A percentile compares a stretch with the other conserved stretches of the same genome.
Evolutionary conservation across 208 protist genomes (phyloP).

Genomic region (Phytomonas sp.): DNA sequence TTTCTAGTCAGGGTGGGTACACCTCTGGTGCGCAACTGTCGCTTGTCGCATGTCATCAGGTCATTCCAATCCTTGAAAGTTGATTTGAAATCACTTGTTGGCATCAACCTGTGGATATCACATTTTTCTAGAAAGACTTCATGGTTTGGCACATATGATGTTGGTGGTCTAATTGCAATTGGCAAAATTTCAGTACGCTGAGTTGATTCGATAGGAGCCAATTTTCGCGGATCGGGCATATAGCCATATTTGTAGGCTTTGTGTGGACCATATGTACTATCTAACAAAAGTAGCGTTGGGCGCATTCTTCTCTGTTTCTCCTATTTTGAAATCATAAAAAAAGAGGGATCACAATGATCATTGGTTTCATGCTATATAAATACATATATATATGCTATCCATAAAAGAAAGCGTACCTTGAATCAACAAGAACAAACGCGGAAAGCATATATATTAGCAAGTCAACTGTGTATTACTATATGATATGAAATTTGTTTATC

Average conservation of each 20-base stretch:
- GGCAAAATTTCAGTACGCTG: constrained; percentile 73
- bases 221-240: constrained; percentile 85
- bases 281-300: constrained; percentile 24
- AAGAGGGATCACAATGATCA: not conserved
- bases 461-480: constrained; percentile 7
- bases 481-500: constrained; percentile 3
- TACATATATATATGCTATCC: not conserved
- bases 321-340: constrained; percentile 8
- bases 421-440: constrained; percentile 13
- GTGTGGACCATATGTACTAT: constrained; percentile 79
- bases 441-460: constrained; percentile 17
- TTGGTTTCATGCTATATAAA: not conserved
- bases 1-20: constrained; percentile 62
- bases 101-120: constrained; percentile 70
- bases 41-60: constrained; percentile 83
- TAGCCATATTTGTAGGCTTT: constrained; percentile 91
- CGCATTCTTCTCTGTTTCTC: constrained; percentile 11
- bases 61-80: constrained; percentile 90
- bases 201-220: constrained; percentile 84
- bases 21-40: constrained; percentile 68
- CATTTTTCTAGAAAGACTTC: constrained; percentile 83
- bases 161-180: constrained; percentile 75
- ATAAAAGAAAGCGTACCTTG: constrained; percentile 12
- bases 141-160: constrained; percentile 82
- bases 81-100: constrained; percentile 82